Percentiles rank a stretch among this genome's conserved stretches.
Conservation (phyloP, 306 rosid species). For the Glycine soja region DNA sequence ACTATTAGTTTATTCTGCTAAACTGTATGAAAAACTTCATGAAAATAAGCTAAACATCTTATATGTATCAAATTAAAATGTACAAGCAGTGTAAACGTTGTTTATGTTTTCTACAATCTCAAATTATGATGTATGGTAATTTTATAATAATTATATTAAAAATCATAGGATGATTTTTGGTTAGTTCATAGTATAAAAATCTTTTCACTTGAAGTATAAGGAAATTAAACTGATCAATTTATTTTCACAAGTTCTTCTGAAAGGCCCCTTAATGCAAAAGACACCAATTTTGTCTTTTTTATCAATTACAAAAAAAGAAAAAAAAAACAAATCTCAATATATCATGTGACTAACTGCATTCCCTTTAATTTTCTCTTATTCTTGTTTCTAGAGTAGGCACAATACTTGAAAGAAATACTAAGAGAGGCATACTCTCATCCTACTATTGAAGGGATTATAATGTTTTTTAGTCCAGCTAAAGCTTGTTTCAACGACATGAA, state of each 20-base stretch:
- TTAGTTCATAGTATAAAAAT: too few relatives aligned
- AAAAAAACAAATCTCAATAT: not conserved
- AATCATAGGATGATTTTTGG: too few relatives aligned
- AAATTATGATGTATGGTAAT: too few relatives aligned
- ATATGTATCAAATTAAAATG: too few relatives aligned
- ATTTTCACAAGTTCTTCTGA: not conserved
- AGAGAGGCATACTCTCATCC: slow-evolving; percentile 79
- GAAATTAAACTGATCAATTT: not conserved
- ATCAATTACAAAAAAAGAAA: not conserved
- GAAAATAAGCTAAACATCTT: too few relatives aligned
- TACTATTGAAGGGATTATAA: slow-evolving; percentile 78
- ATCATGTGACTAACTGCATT: not conserved
- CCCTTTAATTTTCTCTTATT: not conserved
- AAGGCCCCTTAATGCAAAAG: not conserved
- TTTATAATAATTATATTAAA: not conserved
- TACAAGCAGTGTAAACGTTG: too few relatives aligned
- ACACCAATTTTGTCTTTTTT: not conserved
- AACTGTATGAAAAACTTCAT: too few relatives aligned
- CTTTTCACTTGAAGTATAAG: not conserved
- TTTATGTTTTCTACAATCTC: too few relatives aligned
- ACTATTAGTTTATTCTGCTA: too few relatives aligned
- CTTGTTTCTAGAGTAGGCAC: slow-evolving; percentile 55
- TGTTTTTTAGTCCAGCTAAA: slow-evolving; percentile 68
- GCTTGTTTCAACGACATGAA: slow-evolving; percentile 67
- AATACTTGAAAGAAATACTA: slow-evolving; percentile 69